Evolutionary conservation across 768 basidiomycete species (phyloP), one percentile per base, ranked within the genome.

Genomic region (Pleurotus giganteus): DNA sequence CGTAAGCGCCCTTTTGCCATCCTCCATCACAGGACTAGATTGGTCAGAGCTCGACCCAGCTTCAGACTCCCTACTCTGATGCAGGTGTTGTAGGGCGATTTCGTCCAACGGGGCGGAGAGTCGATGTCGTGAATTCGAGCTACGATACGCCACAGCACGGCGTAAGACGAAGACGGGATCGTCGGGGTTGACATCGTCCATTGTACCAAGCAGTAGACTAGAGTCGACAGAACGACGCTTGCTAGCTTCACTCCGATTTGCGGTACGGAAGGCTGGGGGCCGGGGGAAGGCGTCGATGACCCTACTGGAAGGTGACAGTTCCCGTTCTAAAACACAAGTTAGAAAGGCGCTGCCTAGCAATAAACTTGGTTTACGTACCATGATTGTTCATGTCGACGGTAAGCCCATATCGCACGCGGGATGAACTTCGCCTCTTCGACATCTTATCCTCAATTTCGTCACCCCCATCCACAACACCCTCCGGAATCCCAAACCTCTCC

Each of bases 391-490:
- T 57, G 59, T 80, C 74, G 21, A 86, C 80, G 9, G 79, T 75
- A 53, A 99, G 72, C n/a, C 82, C 82, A 67, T 98, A 98, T 53
- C 93, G 79, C 31, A 98, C 90, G 55, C 91, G 79, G 7, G 81
- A 69, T 5, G 82, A 76, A 65, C 92, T 96, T 59, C 87, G 78
- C 56, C 94, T 76, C 71, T 94, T 93, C 5, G 82, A 77, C 29
- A 86, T 75, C 66, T 96, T 94, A 66, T 98, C 96, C 69, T 99
- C 97, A 1, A 99, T 83, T 64, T 98, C 96, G 67, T 99, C 97
- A 1, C 97, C 97, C 2, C 97, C 97, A 67, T 98, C 95, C 2
- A 98, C 96, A 1, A 99, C 94, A n/a, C 95, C 97, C 34, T 97
- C 96, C 31, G 83, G 74, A 54, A 99, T 97, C 2, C 97, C 97